A percentile compares a stretch with the other conserved stretches of the same genome.
Evolutionary conservation across 768 basidiomycete species (phyloP).

Genomic region (Filobasidium floriforme): DNA sequence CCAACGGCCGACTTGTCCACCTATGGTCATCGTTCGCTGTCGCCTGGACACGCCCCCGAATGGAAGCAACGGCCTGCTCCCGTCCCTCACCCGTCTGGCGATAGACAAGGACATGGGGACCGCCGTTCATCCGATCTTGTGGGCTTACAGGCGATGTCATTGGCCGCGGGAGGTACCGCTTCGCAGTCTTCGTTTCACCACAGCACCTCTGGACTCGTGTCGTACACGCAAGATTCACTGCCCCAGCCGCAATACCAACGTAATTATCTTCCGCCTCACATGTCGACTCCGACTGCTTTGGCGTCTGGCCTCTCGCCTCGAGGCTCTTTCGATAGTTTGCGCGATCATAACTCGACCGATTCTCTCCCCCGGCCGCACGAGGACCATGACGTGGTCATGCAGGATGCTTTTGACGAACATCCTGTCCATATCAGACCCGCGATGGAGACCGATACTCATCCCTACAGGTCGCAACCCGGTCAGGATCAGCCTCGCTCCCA

Average conservation of each 20-base stretch:
- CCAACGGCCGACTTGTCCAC: slow-evolving; percentile 43
- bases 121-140: background rate
- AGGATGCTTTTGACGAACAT: slow-evolving; percentile 21
- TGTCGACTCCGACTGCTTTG: slow-evolving; percentile 22
- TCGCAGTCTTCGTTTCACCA: background rate
- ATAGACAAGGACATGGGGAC: background rate
- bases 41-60: background rate
- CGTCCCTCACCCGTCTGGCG: background rate
- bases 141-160: background rate
- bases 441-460: slow-evolving; percentile 9
- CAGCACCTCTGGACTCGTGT: background rate
- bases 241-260: slow-evolving; percentile 14
- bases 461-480: slow-evolving; percentile 8
- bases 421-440: background rate
- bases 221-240: slow-evolving; percentile 8
- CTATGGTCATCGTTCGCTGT: slow-evolving; percentile 36
- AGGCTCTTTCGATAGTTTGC: slow-evolving; percentile 3
- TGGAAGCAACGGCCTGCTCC: background rate
- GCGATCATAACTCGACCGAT: slow-evolving; percentile 10
- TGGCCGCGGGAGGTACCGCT: background rate
- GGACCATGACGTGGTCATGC: slow-evolving; percentile 24
- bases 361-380: background rate
- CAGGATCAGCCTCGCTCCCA: background rate
- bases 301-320: slow-evolving; percentile 20
- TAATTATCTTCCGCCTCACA: slow-evolving; percentile 22